Evolutionary conservation across 306 rosid genomes (phyloP).

Genomic region (Quercus bicolor): DNA sequence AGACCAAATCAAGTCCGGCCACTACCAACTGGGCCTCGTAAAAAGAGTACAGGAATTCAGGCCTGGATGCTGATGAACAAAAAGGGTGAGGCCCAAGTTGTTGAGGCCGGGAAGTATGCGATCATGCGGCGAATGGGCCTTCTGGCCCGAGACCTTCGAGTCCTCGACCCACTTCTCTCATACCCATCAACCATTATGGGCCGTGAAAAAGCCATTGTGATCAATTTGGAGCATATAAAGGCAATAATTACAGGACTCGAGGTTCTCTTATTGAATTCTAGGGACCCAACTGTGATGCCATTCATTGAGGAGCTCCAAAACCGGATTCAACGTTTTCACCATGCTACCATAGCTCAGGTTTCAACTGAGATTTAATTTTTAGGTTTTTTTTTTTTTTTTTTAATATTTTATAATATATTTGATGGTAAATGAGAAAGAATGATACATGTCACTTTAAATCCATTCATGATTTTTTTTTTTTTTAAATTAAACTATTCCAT

Average conservation of each 20-base stretch:
- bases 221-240: slow-evolving; percentile 70
- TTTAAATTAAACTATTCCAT: too few relatives aligned
- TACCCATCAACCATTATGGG: slow-evolving; percentile 70
- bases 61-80: slow-evolving; percentile 47
- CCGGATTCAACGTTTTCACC: slow-evolving; percentile 31
- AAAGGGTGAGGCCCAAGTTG: slow-evolving; percentile 37
- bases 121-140: slow-evolving; percentile 75
- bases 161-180: slow-evolving; percentile 59
- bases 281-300: slow-evolving; percentile 47
- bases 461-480: too few relatives aligned
- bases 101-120: slow-evolving; percentile 53
- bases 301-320: slow-evolving; percentile 61
- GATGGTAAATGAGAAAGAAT: too few relatives aligned
- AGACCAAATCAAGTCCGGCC: slow-evolving; percentile 27
- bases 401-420: neutral
- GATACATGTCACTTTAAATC: too few relatives aligned
- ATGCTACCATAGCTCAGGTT: slow-evolving; percentile 42
- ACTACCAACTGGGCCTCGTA: slow-evolving; percentile 18
- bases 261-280: slow-evolving; percentile 48
- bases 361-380: neutral
- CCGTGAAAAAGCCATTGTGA: slow-evolving; percentile 66
- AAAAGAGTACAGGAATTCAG: slow-evolving; percentile 36
- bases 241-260: slow-evolving; percentile 62
- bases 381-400: neutral
- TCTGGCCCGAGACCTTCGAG: slow-evolving; percentile 74